Evolutionary conservation across 257 asterid species (phyloP), one percentile per base, ranked within the genome.

Genomic region (Anisodus acutangulus): DNA sequence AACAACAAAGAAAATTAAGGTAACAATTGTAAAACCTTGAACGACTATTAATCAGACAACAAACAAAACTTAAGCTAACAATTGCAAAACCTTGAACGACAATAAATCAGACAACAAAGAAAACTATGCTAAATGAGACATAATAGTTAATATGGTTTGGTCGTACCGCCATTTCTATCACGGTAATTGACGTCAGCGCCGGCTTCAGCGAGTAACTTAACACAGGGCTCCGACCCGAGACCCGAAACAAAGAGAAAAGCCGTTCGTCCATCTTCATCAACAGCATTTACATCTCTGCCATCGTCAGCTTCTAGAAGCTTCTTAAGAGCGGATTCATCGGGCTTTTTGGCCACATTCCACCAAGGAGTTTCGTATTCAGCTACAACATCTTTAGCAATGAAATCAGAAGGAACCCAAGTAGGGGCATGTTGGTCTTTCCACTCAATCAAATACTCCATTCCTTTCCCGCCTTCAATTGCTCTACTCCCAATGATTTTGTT

Each of bases 391-490:
- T 80, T 87, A 69, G 99, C 98, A 2, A 94, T 89, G 91, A 5
- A 96, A 43, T 96, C 91, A n/a, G 95, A 91, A 4, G 99, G 99
- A 79, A 93, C 97, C 99, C 99, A 96, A 1, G 98, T 94, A 43
- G 98, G 99, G 53, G 92, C 90, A 80, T 94, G 97, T 6, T 91
- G 97, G 89, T 96, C 99, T 83, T 92, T 92, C 98, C 99, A 96
- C 88, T 96, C 94, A 3, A 96, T 96, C 19, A 96, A 55, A 83
- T 96, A 96, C 88, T 94, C 98, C 99, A 96, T 96, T 7, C 91
- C 94, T 15, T 86, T 82, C 54, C 92, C 96, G 5, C 79, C 81
- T 6, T 82, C 90, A 12, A 86, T 80, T 0, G 95, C 93, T 74
- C 97, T 81, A 91, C 97, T 94, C 47, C 93, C 98, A 82, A 96